phyloP scores from a whole-genome alignment of 2,329 filamentous ascomycete genomes.

The Neopestalotiopsis rosae region DNA sequence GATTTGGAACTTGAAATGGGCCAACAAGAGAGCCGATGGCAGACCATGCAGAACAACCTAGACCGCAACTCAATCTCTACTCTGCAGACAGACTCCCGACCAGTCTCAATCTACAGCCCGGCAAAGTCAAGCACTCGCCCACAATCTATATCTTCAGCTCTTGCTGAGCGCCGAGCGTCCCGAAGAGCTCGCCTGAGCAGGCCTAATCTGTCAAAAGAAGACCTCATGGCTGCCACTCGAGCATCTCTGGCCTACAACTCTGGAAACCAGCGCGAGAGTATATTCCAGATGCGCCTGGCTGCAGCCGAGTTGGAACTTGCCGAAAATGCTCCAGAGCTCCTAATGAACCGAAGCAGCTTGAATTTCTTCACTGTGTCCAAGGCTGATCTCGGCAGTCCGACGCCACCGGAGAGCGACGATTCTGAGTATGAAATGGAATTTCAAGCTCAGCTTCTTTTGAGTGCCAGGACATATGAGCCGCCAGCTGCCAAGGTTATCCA shows the following conservation, averaged over 20 bases:
- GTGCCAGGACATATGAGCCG: conserved; percentile 17
- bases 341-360: conserved; percentile 41
- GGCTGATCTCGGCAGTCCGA: conserved; percentile 54
- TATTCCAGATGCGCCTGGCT: conserved; percentile 51
- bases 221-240: conserved; percentile 30
- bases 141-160: conserved; percentile 38
- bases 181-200: conserved; percentile 43
- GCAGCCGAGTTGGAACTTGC: conserved; percentile 52
- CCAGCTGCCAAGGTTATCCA: conserved; percentile 16
- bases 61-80: conserved; percentile 57
- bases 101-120: conserved; percentile 30
- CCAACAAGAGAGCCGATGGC: conserved; percentile 64
- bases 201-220: conserved; percentile 31
- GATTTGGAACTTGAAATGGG: conserved; percentile 68
- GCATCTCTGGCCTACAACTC: conserved; percentile 35
- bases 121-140: conserved; percentile 21
- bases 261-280: conserved; percentile 39
- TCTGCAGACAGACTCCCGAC: conserved; percentile 44
- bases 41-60: conserved; percentile 58
- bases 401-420: conserved; percentile 58
- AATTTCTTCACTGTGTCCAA: conserved; percentile 47
- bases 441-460: conserved; percentile 20
- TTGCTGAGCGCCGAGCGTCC: conserved; percentile 44
- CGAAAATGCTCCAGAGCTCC: conserved; percentile 44
- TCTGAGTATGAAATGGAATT: conserved; percentile 44